Evolutionary conservation across 202 grass and related monocot species (phyloP).

Genomic region (Setaria italica): DNA sequence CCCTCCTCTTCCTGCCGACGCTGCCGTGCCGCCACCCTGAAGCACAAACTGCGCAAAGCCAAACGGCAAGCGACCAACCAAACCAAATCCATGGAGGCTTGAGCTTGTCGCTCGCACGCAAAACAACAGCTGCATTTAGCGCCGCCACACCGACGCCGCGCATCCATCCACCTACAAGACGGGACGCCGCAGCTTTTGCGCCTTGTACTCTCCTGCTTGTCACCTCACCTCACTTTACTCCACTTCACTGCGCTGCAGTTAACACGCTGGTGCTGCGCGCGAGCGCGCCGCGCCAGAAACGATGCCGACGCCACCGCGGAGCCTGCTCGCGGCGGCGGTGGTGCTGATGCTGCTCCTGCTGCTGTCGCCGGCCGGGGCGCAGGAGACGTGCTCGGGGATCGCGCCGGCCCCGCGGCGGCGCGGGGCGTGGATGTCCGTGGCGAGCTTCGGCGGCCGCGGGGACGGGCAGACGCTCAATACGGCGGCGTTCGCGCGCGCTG

Average conservation of each 20-base stretch:
- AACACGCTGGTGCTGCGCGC: background rate
- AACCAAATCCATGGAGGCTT: slow-evolving; percentile 20
- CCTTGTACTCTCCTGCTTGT: background rate
- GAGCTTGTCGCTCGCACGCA: background rate
- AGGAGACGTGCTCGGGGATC: slow-evolving; percentile 59
- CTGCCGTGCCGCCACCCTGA: background rate
- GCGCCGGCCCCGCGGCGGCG: slow-evolving; percentile 50
- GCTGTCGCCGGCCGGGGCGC: slow-evolving; percentile 22
- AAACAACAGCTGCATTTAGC: background rate
- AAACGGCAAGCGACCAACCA: background rate
- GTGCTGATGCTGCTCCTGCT: slow-evolving; percentile 1
- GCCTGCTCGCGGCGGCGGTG: background rate
- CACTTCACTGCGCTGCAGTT: background rate
- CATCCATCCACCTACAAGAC: slow-evolving; percentile 19
- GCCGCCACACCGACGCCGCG: background rate
- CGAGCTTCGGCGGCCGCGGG: slow-evolving; percentile 58
- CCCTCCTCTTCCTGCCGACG: slow-evolving; percentile 10
- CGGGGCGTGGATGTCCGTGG: slow-evolving; percentile 59
- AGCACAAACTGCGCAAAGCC: background rate
- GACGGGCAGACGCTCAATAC: slow-evolving; percentile 76
- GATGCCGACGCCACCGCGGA: background rate
- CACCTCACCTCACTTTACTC: background rate
- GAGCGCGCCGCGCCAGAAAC: background rate
- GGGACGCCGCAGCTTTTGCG: background rate
- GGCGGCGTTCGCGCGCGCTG: slow-evolving; percentile 56